Evolutionary conservation across 495 filamentous ascomycete genomes (phyloP).

Genomic region (Cladorrhinum samala): DNA sequence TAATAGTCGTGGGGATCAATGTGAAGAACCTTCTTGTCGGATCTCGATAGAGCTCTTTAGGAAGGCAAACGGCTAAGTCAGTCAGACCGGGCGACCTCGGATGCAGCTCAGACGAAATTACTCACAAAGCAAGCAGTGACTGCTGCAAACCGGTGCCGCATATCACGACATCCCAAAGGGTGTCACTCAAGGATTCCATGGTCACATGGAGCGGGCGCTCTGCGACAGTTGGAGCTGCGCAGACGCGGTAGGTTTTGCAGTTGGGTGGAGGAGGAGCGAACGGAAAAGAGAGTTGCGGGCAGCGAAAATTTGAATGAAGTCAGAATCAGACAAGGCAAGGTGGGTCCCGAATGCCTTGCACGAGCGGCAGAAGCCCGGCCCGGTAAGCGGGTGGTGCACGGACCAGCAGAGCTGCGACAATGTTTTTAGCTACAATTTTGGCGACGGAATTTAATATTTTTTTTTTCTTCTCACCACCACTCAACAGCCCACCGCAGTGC

Average conservation of each 20-base stretch:
- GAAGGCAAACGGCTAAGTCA: conserved; percentile 49
- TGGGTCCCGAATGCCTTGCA: conserved; percentile 14
- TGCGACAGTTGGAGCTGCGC: conserved; percentile 19
- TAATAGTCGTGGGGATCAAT: conserved; percentile 85
- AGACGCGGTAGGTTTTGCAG: conserved; percentile 9
- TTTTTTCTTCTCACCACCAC: conserved; percentile 45
- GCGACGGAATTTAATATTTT: conserved; percentile 19
- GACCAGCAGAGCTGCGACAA: no score
- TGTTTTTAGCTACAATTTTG: no score
- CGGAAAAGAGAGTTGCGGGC: conserved; percentile 14
- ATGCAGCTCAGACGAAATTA: conserved; percentile 15
- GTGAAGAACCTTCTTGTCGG: conserved; percentile 86
- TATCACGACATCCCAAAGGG: conserved; percentile 87
- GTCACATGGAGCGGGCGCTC: conserved; percentile 20
- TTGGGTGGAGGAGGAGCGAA: conserved; percentile 20
- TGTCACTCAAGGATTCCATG: conserved; percentile 78
- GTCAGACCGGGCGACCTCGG: conserved; percentile 47
- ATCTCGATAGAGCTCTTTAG: conserved; percentile 83
- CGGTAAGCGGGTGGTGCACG: no score
- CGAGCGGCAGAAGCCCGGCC: conserved; percentile 3
- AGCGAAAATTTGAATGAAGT: conserved; percentile 32
- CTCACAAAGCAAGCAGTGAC: conserved; percentile 90
- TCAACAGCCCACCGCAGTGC: conserved; percentile 36
- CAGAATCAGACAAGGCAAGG: conserved; percentile 5
- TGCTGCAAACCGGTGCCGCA: conserved; percentile 83